Conservation (phyloP, 139 green algal species). For the Chlamydomonas eustigma region DNA sequence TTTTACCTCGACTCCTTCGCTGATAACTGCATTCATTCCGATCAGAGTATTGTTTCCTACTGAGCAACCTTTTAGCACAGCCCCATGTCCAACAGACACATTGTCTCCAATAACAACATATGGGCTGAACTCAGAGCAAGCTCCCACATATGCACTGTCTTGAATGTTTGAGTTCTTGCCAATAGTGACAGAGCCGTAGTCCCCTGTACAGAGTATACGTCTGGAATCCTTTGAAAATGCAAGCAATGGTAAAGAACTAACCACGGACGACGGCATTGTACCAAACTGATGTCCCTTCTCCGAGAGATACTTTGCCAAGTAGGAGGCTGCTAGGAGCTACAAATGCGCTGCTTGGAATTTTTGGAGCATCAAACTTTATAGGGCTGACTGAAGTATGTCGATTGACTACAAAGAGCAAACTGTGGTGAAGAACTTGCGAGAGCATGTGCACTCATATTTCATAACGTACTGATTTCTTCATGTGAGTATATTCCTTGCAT, state of each 20-base stretch:
- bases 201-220: too few relatives aligned
- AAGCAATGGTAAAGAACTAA: too few relatives aligned
- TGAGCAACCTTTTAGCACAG: constrained; percentile 79
- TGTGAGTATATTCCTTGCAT: constrained; percentile 86
- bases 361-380: constrained; percentile 45
- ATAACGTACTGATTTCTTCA: constrained; percentile 80
- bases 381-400: constrained; percentile 26
- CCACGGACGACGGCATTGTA: constrained; percentile 85
- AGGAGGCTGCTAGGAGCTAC: constrained; percentile 85
- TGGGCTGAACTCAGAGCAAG: constrained; percentile 52
- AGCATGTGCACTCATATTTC: too few relatives aligned
- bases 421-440: too few relatives aligned
- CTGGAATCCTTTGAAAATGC: too few relatives aligned
- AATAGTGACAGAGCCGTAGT: constrained; percentile 78
- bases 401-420: constrained; percentile 22
- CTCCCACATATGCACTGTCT: constrained; percentile 78
- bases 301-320: constrained; percentile 55
- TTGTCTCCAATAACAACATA: constrained; percentile 67
- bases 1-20: constrained; percentile 59
- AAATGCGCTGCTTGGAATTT: constrained; percentile 62
- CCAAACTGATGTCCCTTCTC: constrained; percentile 74
- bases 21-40: constrained; percentile 88
- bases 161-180: constrained; percentile 91
- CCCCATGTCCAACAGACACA: constrained; percentile 85
- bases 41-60: constrained; percentile 86